phyloP scores from a whole-genome alignment of 352 stramenopile genomes.

The Aphanomyces stellatus region DNA sequence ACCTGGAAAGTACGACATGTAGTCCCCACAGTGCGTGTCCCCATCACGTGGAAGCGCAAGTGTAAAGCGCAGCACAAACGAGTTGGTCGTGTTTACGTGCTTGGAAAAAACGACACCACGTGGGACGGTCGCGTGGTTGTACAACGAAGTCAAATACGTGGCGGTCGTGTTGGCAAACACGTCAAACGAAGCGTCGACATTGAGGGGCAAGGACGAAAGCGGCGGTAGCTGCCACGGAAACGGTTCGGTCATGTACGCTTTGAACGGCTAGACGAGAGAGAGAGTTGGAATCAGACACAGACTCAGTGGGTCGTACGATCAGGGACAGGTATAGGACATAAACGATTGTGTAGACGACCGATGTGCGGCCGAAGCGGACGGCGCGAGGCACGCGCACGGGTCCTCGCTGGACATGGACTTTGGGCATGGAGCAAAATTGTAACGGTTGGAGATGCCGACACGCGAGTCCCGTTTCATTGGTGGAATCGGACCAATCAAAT shows the following conservation, averaged over 20 bases:
- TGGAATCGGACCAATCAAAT: neutral
- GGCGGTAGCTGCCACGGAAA: neutral
- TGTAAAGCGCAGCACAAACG: neutral
- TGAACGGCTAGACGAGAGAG: neutral
- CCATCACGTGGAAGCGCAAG: neutral
- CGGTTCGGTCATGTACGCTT: neutral
- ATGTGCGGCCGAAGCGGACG: no score
- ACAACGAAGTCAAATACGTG: neutral
- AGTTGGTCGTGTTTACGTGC: neutral
- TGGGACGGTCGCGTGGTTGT: neutral
- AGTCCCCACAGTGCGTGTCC: neutral
- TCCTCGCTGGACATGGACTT: no score
- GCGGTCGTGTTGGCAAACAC: neutral
- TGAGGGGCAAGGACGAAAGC: no score
- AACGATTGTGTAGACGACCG: no score
- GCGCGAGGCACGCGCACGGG: no score
- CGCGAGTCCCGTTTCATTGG: neutral
- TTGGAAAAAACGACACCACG: neutral
- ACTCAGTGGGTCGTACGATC: no score
- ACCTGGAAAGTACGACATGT: neutral
- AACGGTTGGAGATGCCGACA: no score
- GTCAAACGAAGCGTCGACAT: no score
- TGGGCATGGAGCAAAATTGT: no score
- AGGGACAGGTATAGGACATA: no score
- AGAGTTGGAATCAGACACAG: no score